These are phyloP conservation scores for Serendipita vermifera DNA, from an alignment of 768 basidiomycete genomes.

Conservation along the genomic window DNA sequence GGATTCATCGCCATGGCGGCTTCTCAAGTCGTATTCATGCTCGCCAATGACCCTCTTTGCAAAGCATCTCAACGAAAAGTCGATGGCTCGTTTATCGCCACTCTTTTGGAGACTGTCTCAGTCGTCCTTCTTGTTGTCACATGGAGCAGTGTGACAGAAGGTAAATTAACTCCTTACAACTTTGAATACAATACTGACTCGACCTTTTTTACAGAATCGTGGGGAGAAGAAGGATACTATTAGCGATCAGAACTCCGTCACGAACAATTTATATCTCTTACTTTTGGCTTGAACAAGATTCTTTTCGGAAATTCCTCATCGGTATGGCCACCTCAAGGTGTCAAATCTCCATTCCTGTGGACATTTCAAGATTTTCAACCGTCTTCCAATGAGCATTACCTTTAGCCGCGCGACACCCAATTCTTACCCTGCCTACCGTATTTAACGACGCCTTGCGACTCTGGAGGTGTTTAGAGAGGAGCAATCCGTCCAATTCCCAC, in stretches of 20 bases:
- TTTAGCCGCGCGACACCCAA: no score
- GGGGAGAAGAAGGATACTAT: constrained; percentile 2
- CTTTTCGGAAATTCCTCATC: not conserved
- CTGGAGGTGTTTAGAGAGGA: no score
- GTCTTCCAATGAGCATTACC: no score
- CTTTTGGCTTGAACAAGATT: not conserved
- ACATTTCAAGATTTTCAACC: no score
- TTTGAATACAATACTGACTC: not conserved
- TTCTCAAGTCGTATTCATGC: not conserved
- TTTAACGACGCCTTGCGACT: no score
- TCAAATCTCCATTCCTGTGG: no score
- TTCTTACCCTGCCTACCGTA: no score
- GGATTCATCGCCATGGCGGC: not conserved
- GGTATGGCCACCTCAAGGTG: no score
- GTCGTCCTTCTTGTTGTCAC: constrained; percentile 56
- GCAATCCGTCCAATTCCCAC: no score
- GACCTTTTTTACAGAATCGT: not conserved
- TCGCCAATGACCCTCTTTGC: constrained; percentile 4
- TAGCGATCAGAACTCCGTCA: no score
- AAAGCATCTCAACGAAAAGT: constrained; percentile 41
- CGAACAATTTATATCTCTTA: no score
- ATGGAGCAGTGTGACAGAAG: constrained; percentile 88
- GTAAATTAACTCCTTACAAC: constrained; percentile 27
- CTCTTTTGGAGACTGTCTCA: constrained; percentile 64
- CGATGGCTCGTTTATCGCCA: constrained; percentile 81